A percentile compares a stretch with the other conserved stretches of the same genome.
These are phyloP conservation scores for Tetratostichococcus sp. DNA, from an alignment of 139 green algal species.

Conservation along the genomic window DNA sequence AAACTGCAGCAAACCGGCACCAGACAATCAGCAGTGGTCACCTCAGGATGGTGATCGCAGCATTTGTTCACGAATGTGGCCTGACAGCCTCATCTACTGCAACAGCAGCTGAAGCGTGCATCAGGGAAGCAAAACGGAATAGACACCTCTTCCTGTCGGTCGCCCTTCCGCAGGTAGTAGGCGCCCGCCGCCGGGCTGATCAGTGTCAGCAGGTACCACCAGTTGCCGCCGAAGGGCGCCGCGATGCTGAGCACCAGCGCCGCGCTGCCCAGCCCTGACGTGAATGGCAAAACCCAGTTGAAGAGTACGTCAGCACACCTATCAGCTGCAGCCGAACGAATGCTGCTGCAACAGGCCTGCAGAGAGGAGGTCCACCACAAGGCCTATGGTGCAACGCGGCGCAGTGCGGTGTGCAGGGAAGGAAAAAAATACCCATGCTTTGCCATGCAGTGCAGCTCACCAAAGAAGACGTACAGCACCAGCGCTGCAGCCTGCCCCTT, in stretches of 20 bases:
- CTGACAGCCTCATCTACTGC: too few species aligned
- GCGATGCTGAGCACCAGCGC: constrained; percentile 79
- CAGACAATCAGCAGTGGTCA: constrained; percentile 1
- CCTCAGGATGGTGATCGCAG: too few species aligned
- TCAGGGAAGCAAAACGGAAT: too few species aligned
- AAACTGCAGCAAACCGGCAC: not conserved
- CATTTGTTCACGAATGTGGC: too few species aligned
- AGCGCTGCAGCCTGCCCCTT: constrained; percentile 76
- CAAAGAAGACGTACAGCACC: constrained; percentile 77
- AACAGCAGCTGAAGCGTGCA: too few species aligned
- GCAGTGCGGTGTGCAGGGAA: too few species aligned
- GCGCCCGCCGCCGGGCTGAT: constrained; percentile 63
- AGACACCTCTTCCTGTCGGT: constrained; percentile 61
- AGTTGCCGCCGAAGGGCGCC: constrained; percentile 39
- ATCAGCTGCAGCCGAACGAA: too few species aligned
- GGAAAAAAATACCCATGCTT: too few species aligned
- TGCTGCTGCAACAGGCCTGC: too few species aligned
- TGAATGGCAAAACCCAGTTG: not conserved
- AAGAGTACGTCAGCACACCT: not conserved
- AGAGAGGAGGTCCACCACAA: too few species aligned
- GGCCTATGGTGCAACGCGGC: too few species aligned
- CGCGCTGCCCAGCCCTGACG: constrained; percentile 60
- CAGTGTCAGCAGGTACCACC: constrained; percentile 76
- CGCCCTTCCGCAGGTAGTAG: constrained; percentile 81
- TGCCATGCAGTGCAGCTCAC: too few species aligned